Base-by-base conservation (phyloP, 192 early-diverging fungal genomes). In the Entomortierella lignicola region DNA sequence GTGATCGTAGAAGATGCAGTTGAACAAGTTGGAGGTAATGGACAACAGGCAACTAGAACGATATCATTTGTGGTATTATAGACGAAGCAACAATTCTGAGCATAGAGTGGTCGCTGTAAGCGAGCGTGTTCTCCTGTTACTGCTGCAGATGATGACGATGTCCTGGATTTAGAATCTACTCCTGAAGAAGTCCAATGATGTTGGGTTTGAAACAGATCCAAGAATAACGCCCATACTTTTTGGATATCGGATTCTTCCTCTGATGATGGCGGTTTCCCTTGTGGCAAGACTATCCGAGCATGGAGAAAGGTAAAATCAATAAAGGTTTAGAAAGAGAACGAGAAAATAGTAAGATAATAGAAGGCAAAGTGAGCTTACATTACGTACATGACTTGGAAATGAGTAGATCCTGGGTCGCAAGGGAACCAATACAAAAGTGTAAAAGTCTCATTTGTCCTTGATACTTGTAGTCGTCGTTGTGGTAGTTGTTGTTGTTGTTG, bases 361-460 rank as follows among this genome's bases (percentile, higher is more conserved):
- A 1, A 13, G 29, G 30, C 39, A 20, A 37, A 43, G 20, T 37
- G n/a, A 31, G 59, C 55, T 59, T 63, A 57, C 44, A 63, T 59
- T 25, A 48, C 68, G 25, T 70, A 79, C 75, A 79, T 66, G 75
- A 48, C 63, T 63, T 79, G 27, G 75, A 79, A 55, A 79, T 48
- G 43, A 79, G 63, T 42, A 79, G 31, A 43, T 79, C 75, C 57
- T 79, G 75, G 27, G 75, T 70, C n/a, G 34, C 8, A 26, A 47
- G 32, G 63, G 75, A 79, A 54, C 75, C 75, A 29, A 79, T 79
- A 57, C 61, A 70, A 37, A 79, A 79, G 56, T 79, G 75, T 18
- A 23, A 32, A 6, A 79, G 30, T 3, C 75, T 29, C 75, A 79
- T 79, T n/a, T n/a, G n/a, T n/a, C n/a, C n/a, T n/a, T n/a, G n/a